Conservation (phyloP, 2,329 filamentous ascomycete species). For the Trichoderma citrinoviride region DNA sequence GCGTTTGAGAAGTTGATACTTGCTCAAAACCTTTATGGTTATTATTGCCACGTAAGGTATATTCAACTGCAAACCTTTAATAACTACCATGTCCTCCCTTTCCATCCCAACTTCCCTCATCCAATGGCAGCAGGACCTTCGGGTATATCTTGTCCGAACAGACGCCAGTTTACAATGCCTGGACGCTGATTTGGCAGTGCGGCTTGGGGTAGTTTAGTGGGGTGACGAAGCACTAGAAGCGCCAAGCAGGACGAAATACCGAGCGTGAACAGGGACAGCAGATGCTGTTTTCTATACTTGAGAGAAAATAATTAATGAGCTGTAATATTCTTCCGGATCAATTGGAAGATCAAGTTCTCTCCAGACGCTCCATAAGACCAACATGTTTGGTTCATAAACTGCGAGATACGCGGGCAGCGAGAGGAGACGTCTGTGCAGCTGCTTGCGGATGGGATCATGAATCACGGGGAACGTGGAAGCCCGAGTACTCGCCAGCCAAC, state of each 20-base stretch:
- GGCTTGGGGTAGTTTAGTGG: slow-evolving; percentile 20
- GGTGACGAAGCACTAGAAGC: slow-evolving; percentile 4
- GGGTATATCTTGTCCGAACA: slow-evolving; percentile 9
- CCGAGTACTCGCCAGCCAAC: neutral
- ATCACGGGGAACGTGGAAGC: neutral
- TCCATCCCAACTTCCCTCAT: neutral
- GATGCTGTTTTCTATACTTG: no score
- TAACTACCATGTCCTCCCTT: neutral
- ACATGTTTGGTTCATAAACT: neutral
- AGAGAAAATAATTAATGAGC: no score
- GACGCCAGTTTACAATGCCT: slow-evolving; percentile 15
- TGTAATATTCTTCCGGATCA: no score
- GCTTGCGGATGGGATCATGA: neutral
- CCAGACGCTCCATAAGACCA: no score
- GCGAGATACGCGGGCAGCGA: neutral
- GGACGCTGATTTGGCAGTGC: slow-evolving; percentile 12
- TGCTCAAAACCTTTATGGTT: no score
- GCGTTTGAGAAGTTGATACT: no score
- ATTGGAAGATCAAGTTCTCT: no score
- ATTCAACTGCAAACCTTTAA: no score
- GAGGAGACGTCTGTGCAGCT: neutral
- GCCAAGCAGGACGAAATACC: neutral
- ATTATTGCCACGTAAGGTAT: no score
- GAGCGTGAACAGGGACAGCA: no score
- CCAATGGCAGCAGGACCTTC: slow-evolving; percentile 8